Percentiles rank a stretch among this genome's conserved stretches.
phyloP scores from a whole-genome alignment of 2,329 filamentous ascomycete species.

The Fusarium oligoseptatum region DNA sequence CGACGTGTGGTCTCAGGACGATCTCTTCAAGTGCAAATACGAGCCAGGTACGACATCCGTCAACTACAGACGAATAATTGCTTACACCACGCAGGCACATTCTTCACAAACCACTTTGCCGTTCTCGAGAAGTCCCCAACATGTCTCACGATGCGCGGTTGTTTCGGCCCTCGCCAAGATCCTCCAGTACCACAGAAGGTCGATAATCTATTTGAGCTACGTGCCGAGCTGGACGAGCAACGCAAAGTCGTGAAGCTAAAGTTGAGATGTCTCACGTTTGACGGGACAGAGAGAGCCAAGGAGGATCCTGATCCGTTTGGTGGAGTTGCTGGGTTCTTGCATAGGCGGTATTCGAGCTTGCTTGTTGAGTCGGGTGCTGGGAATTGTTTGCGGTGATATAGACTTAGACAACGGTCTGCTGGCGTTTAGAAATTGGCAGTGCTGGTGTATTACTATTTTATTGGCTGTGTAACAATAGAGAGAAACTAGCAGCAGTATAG shows the following conservation, averaged over 20 bases:
- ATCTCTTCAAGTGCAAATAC: conserved; percentile 31
- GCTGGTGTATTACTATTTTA: neutral
- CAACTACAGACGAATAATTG: no score
- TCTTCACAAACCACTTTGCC: conserved; percentile 36
- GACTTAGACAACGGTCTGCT: neutral
- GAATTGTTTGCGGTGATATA: conserved; percentile 13
- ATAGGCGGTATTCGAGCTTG: conserved; percentile 29
- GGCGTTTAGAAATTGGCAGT: neutral
- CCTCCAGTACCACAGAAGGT: neutral
- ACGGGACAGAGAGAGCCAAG: conserved; percentile 28
- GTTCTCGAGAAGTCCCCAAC: conserved; percentile 29
- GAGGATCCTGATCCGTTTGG: conserved; percentile 30
- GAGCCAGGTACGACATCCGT: conserved; percentile 24
- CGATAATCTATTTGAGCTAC: conserved; percentile 35
- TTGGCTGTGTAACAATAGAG: neutral
- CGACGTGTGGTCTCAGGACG: conserved; percentile 36
- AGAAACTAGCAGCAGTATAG: neutral
- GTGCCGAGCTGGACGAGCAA: conserved; percentile 6
- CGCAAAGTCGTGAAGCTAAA: neutral
- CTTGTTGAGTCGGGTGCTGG: conserved; percentile 39
- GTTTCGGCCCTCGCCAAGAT: conserved; percentile 27
- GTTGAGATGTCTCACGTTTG: conserved; percentile 27
- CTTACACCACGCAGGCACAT: conserved; percentile 19
- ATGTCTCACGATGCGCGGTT: conserved; percentile 29
- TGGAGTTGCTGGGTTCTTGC: conserved; percentile 35